phyloP scores from a whole-genome alignment of 805 yeast genomes.

The Scheffersomyces lignosus region DNA sequence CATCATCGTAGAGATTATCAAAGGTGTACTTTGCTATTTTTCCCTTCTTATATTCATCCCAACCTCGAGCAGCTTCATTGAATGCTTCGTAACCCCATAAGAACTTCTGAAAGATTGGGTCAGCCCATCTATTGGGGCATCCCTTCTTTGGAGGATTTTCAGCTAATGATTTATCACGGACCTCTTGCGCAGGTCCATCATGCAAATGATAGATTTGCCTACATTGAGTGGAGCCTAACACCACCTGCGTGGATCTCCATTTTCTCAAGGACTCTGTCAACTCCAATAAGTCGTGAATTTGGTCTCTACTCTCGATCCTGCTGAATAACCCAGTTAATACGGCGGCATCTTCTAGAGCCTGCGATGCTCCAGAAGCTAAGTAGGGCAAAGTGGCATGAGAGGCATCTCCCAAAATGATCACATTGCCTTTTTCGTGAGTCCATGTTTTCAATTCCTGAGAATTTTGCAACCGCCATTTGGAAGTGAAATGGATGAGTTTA shows the following conservation, averaged over 20 bases:
- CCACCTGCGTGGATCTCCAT: slow-evolving; percentile 23
- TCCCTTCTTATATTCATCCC: slow-evolving; percentile 6
- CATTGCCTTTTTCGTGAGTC: slow-evolving; percentile 25
- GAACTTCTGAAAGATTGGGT: slow-evolving; percentile 24
- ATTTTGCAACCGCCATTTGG: slow-evolving; percentile 28
- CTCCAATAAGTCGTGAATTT: slow-evolving; percentile 17
- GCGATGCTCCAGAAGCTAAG: slow-evolving; percentile 33
- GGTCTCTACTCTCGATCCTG: slow-evolving; percentile 13
- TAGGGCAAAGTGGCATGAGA: slow-evolving; percentile 37
- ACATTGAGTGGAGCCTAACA: slow-evolving; percentile 19
- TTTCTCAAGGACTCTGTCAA: slow-evolving; percentile 17
- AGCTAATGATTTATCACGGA: slow-evolving; percentile 17
- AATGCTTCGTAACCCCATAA: slow-evolving; percentile 25
- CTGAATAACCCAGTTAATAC: slow-evolving; percentile 21
- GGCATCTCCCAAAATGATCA: slow-evolving; percentile 34
- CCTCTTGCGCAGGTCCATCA: slow-evolving; percentile 26
- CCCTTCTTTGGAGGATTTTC: slow-evolving; percentile 17
- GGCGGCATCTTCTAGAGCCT: slow-evolving; percentile 35
- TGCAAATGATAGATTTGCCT: slow-evolving; percentile 21
- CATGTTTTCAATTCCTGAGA: slow-evolving; percentile 23
- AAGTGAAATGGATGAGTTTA: slow-evolving; percentile 15
- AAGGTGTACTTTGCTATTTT: slow-evolving; percentile 3
- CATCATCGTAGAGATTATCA: slow-evolving; percentile 8
- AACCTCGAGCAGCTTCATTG: slow-evolving; percentile 20
- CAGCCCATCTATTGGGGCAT: slow-evolving; percentile 25